Percentiles rank a stretch among this genome's conserved stretches.
Evolutionary conservation across 2,329 filamentous ascomycete genomes (phyloP).

Genomic region (Botrytis sinoallii): DNA sequence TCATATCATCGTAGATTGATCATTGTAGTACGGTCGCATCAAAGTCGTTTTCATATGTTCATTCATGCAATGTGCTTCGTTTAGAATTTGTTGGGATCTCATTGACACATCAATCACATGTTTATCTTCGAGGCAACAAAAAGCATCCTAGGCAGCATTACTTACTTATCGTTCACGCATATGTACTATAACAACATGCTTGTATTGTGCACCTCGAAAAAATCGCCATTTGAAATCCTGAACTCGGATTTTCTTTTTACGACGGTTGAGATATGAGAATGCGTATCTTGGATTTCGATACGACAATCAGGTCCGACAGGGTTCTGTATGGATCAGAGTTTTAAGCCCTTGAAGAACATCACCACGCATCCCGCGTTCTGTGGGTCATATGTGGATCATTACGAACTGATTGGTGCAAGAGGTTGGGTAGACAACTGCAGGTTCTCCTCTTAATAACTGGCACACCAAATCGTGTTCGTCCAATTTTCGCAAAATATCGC

Average conservation of each 20-base stretch:
- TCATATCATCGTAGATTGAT: constrained; percentile 6
- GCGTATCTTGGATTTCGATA: background rate
- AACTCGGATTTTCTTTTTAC: background rate
- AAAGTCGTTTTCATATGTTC: background rate
- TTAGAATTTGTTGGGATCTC: constrained; percentile 13
- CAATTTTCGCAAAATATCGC: background rate
- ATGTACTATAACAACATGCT: background rate
- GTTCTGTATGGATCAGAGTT: background rate
- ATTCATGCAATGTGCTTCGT: background rate
- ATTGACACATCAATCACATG: background rate
- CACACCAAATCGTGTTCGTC: background rate
- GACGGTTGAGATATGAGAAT: background rate
- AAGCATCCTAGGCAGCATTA: background rate
- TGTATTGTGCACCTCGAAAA: background rate
- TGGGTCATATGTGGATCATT: background rate
- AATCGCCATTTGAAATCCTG: background rate
- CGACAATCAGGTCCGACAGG: background rate
- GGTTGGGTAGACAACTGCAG: background rate
- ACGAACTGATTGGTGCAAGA: background rate
- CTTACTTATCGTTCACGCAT: background rate
- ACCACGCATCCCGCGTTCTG: background rate
- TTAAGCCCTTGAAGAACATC: constrained; percentile 3
- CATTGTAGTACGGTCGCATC: background rate
- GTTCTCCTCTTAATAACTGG: background rate
- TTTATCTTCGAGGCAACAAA: background rate